Evolutionary conservation across 2,329 filamentous ascomycete genomes (phyloP), one percentile per base, ranked within the genome.

Genomic region (Aplosporella prunicola): DNA sequence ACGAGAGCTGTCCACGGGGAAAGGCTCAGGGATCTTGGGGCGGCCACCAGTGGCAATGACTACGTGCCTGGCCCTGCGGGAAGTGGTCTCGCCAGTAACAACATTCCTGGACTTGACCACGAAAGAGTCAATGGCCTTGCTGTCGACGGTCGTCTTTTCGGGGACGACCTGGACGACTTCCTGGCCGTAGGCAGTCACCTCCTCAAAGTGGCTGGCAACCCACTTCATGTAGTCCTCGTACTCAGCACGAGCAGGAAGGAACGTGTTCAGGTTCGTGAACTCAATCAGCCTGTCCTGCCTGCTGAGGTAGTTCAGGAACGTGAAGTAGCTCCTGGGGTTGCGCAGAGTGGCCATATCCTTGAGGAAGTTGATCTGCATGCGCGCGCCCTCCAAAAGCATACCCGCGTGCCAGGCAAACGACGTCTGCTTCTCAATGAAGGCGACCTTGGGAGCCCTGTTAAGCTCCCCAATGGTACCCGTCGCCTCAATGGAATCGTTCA

Each of bases 341-440:
- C 89, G 75, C 48, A 94, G 70, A 3, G 85, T 91, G 3, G 89
- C 89, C 59, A 96, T 75, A 56, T 96, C 89, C 66, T 96, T 96
- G 65, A 96, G 74, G 66, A 94, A 96, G 8, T 85, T 93, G 50
- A 96, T 96, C 58, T 96, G 89, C 89, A 96, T 96, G 64, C 82
- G 87, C 35, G 88, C 84, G 5, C 87, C 88, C 0, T 87, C 85
- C 3, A 96, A 74, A 42, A 95, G 76, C 89, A 96, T 96, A 42
- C 89, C 89, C 0, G 86, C 79, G 60, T 96, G 89, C 89, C 89
- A 96, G 41, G 82, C 77, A 55, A 96, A 96, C 32, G 71, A 66
- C 20, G 68, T 54, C 62, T 96, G 89, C 59, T 83, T 82, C 67
- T 96, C 89, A 16, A 96, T 63, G 61, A 95, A 96, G 29, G 84